These are phyloP conservation scores for Galerina marginata DNA, from an alignment of 768 basidiomycete genomes.

Conservation along the genomic window DNA sequence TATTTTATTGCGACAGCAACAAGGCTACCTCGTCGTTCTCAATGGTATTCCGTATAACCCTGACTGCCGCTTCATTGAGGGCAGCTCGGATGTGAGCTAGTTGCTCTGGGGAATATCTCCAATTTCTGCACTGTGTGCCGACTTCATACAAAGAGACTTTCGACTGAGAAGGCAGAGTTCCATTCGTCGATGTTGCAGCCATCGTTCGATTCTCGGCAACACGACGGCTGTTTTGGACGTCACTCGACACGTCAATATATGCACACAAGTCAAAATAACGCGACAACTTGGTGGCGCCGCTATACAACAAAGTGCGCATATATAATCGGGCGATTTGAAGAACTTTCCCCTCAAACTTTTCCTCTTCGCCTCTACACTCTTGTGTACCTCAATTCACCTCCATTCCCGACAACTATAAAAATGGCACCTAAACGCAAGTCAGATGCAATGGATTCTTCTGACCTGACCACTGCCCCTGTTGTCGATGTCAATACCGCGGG, in stretches of 20 bases:
- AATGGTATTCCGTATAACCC: constrained; percentile 76
- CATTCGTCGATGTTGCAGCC: constrained; percentile 9
- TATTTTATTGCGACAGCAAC: not conserved
- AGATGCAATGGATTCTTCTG: constrained; percentile 29
- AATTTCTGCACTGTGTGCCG: constrained; percentile 84
- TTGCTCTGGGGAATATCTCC: constrained; percentile 82
- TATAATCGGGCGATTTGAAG: constrained; percentile 2
- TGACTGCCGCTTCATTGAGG: constrained; percentile 78
- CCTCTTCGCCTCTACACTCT: not conserved
- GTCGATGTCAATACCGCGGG: not conserved
- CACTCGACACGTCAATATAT: constrained; percentile 22
- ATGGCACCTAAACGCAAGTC: constrained; percentile 53
- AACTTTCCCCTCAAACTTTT: not conserved
- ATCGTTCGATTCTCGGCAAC: not conserved
- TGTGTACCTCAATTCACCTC: not conserved
- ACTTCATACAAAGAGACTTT: constrained; percentile 68
- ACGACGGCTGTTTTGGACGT: not conserved
- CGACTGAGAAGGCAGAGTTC: constrained; percentile 17
- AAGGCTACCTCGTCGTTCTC: constrained; percentile 75
- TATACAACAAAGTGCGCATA: constrained; percentile 1
- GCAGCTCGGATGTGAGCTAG: constrained; percentile 64
- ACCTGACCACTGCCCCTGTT: constrained; percentile 14
- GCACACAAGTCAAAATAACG: constrained; percentile 22
- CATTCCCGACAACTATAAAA: not conserved
- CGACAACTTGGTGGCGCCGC: constrained; percentile 6